Conservation (phyloP, 805 yeast genomes). For the Barnettozyma vustinii region DNA sequence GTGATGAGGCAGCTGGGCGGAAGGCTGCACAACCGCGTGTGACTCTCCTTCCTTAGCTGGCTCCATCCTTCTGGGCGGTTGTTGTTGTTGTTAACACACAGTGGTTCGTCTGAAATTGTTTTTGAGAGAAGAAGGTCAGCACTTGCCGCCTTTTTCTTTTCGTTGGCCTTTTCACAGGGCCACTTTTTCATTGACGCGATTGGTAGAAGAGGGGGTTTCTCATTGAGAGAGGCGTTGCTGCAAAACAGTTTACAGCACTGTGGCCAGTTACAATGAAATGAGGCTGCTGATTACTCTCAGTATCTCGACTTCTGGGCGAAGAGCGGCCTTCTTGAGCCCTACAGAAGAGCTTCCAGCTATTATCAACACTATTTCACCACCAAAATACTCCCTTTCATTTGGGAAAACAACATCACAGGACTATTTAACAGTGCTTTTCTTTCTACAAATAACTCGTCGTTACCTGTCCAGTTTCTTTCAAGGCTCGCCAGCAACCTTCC, state of each 20-base stretch:
- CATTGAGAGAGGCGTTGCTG: background rate
- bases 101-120: constrained; percentile 1
- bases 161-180: constrained; percentile 3
- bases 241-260: background rate
- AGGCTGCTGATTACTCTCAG: background rate
- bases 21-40: background rate
- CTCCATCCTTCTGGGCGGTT: constrained; percentile 1
- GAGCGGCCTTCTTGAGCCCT: background rate
- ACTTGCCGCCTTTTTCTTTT: constrained; percentile 7
- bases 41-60: background rate
- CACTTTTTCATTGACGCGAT: background rate
- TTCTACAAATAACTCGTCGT: background rate
- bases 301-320: background rate
- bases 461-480: background rate
- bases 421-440: background rate
- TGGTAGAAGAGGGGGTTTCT: background rate
- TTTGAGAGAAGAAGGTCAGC: constrained; percentile 4
- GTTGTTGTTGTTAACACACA: background rate
- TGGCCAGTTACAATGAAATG: background rate
- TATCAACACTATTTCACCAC: background rate
- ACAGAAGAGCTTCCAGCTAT: background rate
- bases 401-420: background rate
- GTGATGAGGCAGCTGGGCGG: background rate
- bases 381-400: background rate
- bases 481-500: background rate